phyloP scores from a whole-genome alignment of 495 filamentous ascomycete species.

The Chaetomidium leptoderma region DNA sequence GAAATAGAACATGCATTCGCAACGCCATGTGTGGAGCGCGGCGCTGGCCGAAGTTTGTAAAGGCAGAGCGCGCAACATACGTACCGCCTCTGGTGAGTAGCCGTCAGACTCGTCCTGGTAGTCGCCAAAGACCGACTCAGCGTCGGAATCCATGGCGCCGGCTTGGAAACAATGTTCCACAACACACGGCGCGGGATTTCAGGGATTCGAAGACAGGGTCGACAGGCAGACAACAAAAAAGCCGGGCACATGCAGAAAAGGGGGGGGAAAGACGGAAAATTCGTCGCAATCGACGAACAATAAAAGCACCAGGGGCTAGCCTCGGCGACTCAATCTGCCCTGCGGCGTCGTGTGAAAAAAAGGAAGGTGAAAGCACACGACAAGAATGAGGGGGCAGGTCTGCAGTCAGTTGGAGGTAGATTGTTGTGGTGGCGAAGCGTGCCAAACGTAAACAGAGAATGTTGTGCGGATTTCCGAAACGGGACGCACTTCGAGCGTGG shows the following conservation, averaged over 20 bases:
- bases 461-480: constrained; percentile 13
- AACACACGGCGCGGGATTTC: constrained; percentile 1
- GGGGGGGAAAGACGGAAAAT: neutral
- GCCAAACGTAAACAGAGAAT: constrained; percentile 17
- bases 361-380: neutral
- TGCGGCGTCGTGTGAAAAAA: neutral
- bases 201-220: constrained; percentile 4
- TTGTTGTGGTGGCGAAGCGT: constrained; percentile 12
- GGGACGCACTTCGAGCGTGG: neutral
- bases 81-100: constrained; percentile 45
- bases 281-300: constrained; percentile 14
- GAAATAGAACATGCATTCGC: neutral
- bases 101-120: constrained; percentile 49
- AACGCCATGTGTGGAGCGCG: neutral
- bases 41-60: neutral
- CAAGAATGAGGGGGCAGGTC: neutral
- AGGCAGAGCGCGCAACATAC: constrained; percentile 26
- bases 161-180: constrained; percentile 20
- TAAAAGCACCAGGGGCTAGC: neutral
- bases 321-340: constrained; percentile 4
- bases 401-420: neutral
- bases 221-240: constrained; percentile 11
- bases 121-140: constrained; percentile 53
- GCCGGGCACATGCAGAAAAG: constrained; percentile 13
- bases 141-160: constrained; percentile 47